phyloP scores from a whole-genome alignment of 257 asterid species.

The Solanum ossicruentum region DNA sequence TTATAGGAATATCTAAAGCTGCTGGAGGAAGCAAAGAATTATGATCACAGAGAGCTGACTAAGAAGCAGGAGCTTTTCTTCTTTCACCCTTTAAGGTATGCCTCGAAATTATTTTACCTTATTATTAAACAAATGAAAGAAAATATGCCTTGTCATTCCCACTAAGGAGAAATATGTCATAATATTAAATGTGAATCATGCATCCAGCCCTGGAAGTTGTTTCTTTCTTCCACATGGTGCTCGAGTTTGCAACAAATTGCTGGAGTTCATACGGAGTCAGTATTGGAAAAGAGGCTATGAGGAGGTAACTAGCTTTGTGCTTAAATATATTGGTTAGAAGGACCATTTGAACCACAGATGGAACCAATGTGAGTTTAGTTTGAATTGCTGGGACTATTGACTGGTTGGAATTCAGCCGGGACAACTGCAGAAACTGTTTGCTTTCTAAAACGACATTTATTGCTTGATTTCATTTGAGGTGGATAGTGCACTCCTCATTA shows the following conservation, averaged over 20 bases:
- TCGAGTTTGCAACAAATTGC: constrained; percentile 80
- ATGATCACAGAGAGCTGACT: constrained; percentile 91
- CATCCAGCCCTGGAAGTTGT: constrained; percentile 91
- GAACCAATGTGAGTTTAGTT: not conserved
- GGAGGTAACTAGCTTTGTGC: constrained; percentile 42
- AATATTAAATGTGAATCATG: not conserved
- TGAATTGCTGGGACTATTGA: not conserved
- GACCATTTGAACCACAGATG: not conserved
- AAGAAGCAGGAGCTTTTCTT: constrained; percentile 99
- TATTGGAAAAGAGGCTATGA: constrained; percentile 94
- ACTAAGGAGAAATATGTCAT: not conserved
- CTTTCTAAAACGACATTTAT: not conserved
- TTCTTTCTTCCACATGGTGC: constrained; percentile 93
- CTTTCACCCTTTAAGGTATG: constrained; percentile 86
- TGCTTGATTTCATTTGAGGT: not conserved
- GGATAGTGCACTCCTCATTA: not conserved
- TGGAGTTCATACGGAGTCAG: constrained; percentile 62
- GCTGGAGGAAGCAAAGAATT: constrained; percentile 96
- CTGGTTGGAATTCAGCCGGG: not conserved
- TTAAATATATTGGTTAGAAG: not conserved
- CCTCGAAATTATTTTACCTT: not conserved
- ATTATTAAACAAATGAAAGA: not conserved
- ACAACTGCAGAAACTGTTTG: not conserved
- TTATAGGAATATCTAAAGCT: constrained; percentile 73
- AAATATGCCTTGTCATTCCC: not conserved